Evolutionary conservation across 345 rosid genomes (phyloP).

Genomic region (Conringia planisiliqua): DNA sequence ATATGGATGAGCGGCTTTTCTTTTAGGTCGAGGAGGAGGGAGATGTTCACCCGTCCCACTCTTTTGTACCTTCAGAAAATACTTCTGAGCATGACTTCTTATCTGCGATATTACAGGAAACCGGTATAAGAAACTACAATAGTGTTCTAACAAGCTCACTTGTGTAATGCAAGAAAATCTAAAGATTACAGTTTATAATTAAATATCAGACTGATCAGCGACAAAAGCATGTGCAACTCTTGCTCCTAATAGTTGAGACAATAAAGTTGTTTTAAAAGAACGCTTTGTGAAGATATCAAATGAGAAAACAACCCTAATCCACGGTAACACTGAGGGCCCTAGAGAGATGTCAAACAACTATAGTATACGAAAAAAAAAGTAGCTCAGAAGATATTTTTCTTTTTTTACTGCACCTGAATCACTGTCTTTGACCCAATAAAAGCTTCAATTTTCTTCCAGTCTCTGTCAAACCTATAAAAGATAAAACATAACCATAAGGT

Average conservation of each 20-base stretch:
- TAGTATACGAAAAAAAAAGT: neutral
- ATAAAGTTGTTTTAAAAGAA: neutral
- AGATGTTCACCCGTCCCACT: slow-evolving; percentile 80
- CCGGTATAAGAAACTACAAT: neutral
- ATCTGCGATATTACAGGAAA: slow-evolving; percentile 41
- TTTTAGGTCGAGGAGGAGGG: slow-evolving; percentile 91
- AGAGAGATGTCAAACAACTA: neutral
- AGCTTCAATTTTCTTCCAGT: slow-evolving; percentile 94
- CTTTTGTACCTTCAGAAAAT: slow-evolving; percentile 84
- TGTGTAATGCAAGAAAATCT: slow-evolving; percentile 1
- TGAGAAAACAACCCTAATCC: neutral
- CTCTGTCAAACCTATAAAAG: slow-evolving; percentile 71
- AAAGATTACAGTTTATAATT: neutral
- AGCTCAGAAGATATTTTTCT: neutral
- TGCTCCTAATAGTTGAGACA: slow-evolving; percentile 8
- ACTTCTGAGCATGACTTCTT: slow-evolving; percentile 92
- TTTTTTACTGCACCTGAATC: slow-evolving; percentile 57
- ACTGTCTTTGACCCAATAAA: slow-evolving; percentile 86
- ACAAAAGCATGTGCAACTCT: slow-evolving; percentile 19
- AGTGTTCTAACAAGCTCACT: neutral
- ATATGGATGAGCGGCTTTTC: slow-evolving; percentile 95
- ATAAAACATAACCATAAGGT: slow-evolving; percentile 9
- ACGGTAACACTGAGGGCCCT: slow-evolving; percentile 21
- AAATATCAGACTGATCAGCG: neutral
- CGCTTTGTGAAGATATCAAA: slow-evolving; percentile 6